Base-by-base conservation (phyloP, 225 moss, liverwort and hornwort genomes). In the Physcomitrium patens region DNA sequence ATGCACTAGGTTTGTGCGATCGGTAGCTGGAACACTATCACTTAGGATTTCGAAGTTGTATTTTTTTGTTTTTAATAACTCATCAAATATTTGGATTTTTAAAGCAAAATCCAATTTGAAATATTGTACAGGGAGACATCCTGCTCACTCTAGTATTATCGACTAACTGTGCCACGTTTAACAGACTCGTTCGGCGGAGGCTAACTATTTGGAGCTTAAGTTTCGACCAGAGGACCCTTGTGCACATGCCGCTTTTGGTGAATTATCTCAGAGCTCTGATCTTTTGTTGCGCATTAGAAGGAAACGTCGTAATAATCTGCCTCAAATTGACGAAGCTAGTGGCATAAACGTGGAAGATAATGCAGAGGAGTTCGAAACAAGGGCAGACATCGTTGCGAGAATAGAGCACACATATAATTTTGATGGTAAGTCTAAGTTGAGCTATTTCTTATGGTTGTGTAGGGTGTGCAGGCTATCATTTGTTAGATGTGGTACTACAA, bases 161-260 rank as follows among this genome's bases (percentile, higher is more conserved):
- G 51, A 10, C 47, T 18, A 24, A 63, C 18, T 67, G 58, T 65
- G 50, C 14, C 13, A 3, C 14, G 59, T 72, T 43, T 10, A 53
- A 27, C 80, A 94, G 91, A 89, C 87, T 64, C 94, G 94, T 54
- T 83, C 87, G 64, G 89, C 91, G 68, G 87, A 92, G 64, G 71
- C 82, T 15, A 95, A 93, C 78, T 99, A 87, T 74, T 62, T 99
- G 86, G 95, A 99, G 90, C 77, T 99, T 18, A 95, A 92, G 78
- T 99, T 95, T 75, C 91, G 99, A 51, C 91, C 99, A 3, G 95
- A 95, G 63, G 95, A 99, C 20, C 95, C 99, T 24, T 99, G 83
- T 55, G 95, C 93, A 26, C 95, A 99, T 84, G 93, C 99, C 58
- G 93, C 99, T 13, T 99, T 95, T 80, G 99, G 99, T 60, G 99